phyloP scores from a whole-genome alignment of 805 yeast genomes.

The Lachancea lanzarotensis region DNA sequence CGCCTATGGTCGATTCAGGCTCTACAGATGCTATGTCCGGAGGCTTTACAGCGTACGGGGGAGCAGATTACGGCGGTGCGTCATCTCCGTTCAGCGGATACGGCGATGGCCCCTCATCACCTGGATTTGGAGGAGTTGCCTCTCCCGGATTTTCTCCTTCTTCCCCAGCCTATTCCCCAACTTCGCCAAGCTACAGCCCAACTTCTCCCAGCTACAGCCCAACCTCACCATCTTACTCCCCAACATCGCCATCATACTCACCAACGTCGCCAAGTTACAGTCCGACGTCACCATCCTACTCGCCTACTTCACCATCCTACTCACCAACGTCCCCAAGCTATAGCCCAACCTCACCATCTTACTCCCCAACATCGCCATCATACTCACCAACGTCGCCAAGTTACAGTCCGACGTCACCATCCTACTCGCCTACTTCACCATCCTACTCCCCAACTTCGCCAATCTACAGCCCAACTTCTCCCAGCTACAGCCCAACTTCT shows the following conservation, averaged over 20 bases:
- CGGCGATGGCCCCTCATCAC: slow-evolving; percentile 53
- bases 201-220: slow-evolving; percentile 61
- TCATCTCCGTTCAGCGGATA: slow-evolving; percentile 47
- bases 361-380: slow-evolving; percentile 53
- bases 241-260: slow-evolving; percentile 47
- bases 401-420: slow-evolving; percentile 45
- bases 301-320: slow-evolving; percentile 59
- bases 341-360: slow-evolving; percentile 48
- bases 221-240: slow-evolving; percentile 64
- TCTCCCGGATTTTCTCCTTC: slow-evolving; percentile 70
- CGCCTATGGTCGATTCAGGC: slow-evolving; percentile 88
- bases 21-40: slow-evolving; percentile 67
- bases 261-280: slow-evolving; percentile 52
- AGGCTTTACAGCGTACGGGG: slow-evolving; percentile 85
- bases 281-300: slow-evolving; percentile 41
- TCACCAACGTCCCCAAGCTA: slow-evolving; percentile 66
- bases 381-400: slow-evolving; percentile 52
- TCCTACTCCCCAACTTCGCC: slow-evolving; percentile 67
- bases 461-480: slow-evolving; percentile 56
- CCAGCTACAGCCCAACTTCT: slow-evolving; percentile 56
- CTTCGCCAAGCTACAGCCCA: slow-evolving; percentile 74
- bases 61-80: slow-evolving; percentile 57
- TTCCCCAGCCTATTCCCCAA: slow-evolving; percentile 73
- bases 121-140: slow-evolving; percentile 49
- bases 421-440: slow-evolving; percentile 53